A percentile compares a stretch with the other conserved stretches of the same genome.
Evolutionary conservation across 805 yeast genomes (phyloP).

Genomic region (Teunomyces stri): DNA sequence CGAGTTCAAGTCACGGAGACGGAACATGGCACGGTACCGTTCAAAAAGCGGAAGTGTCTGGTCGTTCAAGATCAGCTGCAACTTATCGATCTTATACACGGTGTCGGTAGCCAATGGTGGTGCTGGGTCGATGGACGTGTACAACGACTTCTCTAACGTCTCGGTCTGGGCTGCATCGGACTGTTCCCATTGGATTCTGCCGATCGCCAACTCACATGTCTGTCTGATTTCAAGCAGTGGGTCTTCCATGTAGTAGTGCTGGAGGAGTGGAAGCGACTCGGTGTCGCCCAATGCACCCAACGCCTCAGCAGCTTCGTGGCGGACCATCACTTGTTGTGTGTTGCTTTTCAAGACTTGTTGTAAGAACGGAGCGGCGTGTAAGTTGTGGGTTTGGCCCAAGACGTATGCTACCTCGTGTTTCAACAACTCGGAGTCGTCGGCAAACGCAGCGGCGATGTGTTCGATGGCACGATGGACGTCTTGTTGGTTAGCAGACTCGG

Average conservation of each 20-base stretch:
- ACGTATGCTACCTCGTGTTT: conserved; percentile 98
- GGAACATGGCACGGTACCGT: conserved; percentile 97
- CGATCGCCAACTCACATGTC: conserved; percentile 96
- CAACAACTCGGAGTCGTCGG: conserved; percentile 79
- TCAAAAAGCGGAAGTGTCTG: conserved; percentile 79
- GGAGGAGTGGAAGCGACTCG: conserved; percentile 64
- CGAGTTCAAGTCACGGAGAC: conserved; percentile 91
- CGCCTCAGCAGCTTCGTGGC: conserved; percentile 99
- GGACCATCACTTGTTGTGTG: conserved; percentile 88
- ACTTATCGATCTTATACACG: conserved; percentile 58
- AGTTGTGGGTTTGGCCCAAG: conserved; percentile 89
- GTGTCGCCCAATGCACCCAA: conserved; percentile 91
- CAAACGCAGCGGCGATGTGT: conserved; percentile 82
- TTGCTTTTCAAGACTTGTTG: conserved; percentile 65
- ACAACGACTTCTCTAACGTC: conserved; percentile 68
- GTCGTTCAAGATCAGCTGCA: conserved; percentile 70
- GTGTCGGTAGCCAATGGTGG: conserved; percentile 80
- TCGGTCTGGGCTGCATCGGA: conserved; percentile 66
- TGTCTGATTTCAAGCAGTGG: conserved; percentile 87
- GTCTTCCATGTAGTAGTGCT: conserved; percentile 64
- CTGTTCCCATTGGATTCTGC: conserved; percentile 89
- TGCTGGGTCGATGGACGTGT: conserved; percentile 93
- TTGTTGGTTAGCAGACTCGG: conserved; percentile 54
- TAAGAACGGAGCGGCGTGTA: conserved; percentile 71
- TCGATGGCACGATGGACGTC: conserved; percentile 68